Conservation (phyloP, 2,329 filamentous ascomycete species). For the Stachybotrys elegans region DNA sequence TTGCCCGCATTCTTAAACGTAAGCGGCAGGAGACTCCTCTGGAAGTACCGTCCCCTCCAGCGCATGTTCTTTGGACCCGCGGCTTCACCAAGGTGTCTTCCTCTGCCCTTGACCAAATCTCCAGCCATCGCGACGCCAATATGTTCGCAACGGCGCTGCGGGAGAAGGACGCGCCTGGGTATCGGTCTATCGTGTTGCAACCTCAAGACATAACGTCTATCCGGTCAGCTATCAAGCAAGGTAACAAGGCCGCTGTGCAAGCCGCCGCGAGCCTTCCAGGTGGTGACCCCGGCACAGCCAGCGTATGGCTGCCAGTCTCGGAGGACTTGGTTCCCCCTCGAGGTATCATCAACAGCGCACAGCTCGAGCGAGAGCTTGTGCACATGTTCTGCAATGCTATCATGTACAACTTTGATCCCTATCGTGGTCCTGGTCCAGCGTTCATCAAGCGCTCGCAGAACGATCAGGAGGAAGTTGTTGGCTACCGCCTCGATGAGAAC, state of each 20-base stretch:
- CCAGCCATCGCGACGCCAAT: constrained; percentile 71
- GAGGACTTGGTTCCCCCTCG: constrained; percentile 79
- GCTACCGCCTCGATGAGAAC: constrained; percentile 72
- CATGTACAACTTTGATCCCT: constrained; percentile 91
- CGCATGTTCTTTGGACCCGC: constrained; percentile 69
- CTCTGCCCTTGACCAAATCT: constrained; percentile 70
- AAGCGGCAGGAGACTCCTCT: constrained; percentile 50
- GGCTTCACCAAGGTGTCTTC: constrained; percentile 69
- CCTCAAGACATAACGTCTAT: constrained; percentile 77
- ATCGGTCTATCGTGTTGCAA: constrained; percentile 66
- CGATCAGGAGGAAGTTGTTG: constrained; percentile 42
- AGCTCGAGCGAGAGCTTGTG: constrained; percentile 87
- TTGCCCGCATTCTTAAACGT: constrained; percentile 43
- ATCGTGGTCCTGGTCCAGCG: constrained; percentile 61
- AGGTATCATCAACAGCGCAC: constrained; percentile 87
- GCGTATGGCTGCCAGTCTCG: constrained; percentile 62
- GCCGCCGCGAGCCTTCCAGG: constrained; percentile 57
- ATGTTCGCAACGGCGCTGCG: constrained; percentile 74
- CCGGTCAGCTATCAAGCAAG: constrained; percentile 68
- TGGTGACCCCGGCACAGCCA: constrained; percentile 50
- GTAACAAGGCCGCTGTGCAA: constrained; percentile 59
- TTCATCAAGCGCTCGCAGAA: constrained; percentile 46
- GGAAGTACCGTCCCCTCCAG: constrained; percentile 49
- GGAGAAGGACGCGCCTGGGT: constrained; percentile 70
- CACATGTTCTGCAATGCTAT: constrained; percentile 98